phyloP scores from a whole-genome alignment of 768 basidiomycete species.

The Podaxis rugospora region DNA sequence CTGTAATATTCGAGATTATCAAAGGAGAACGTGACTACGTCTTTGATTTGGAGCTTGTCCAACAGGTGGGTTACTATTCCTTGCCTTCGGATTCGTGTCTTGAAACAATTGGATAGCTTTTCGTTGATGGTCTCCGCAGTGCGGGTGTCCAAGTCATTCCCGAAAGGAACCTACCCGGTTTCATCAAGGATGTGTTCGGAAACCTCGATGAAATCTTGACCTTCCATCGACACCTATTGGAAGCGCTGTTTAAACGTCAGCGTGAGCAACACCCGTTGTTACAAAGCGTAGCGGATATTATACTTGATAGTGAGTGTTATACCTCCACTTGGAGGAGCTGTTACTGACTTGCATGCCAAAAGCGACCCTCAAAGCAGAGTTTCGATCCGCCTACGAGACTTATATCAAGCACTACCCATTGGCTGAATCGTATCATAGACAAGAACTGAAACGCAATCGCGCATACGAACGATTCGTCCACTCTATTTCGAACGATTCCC shows the following conservation, averaged over 20 bases:
- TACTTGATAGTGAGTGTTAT: constrained; percentile 63
- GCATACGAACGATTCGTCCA: constrained; percentile 66
- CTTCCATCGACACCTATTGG: constrained; percentile 68
- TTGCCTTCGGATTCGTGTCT: not conserved
- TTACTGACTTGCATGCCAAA: not conserved
- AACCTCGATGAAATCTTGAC: constrained; percentile 68
- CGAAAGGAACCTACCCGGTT: constrained; percentile 49
- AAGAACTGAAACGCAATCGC: constrained; percentile 66
- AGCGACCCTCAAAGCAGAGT: constrained; percentile 44
- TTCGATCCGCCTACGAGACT: constrained; percentile 65
- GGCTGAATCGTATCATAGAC: constrained; percentile 76
- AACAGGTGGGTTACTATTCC: constrained; percentile 44
- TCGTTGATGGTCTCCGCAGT: constrained; percentile 58
- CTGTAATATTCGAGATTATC: constrained; percentile 84
- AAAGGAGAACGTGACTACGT: constrained; percentile 89
- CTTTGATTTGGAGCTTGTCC: constrained; percentile 65
- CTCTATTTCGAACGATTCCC: constrained; percentile 55
- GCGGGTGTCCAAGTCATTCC: constrained; percentile 65
- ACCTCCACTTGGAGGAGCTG: constrained; percentile 20
- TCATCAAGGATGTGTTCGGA: constrained; percentile 79
- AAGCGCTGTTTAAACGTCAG: constrained; percentile 73
- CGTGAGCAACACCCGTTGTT: constrained; percentile 82
- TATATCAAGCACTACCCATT: constrained; percentile 90
- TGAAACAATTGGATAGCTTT: constrained; percentile 45
- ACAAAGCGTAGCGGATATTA: constrained; percentile 77